Base-by-base conservation (phyloP, 306 rosid genomes). In the Lupinus albus region DNA sequence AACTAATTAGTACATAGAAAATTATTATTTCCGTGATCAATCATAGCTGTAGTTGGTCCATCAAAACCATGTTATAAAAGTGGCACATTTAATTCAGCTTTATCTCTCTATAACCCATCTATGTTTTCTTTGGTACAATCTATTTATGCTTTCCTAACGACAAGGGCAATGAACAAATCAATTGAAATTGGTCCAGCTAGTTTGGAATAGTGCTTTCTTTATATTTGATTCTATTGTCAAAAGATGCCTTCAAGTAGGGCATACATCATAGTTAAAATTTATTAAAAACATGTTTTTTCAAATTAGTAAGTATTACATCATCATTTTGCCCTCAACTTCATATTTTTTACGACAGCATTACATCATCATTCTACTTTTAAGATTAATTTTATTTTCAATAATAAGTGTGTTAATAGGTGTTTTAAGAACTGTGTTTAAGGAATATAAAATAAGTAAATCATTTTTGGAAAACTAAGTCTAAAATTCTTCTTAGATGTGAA, bases 1-100 rank as follows among this genome's bases (percentile, higher is more conserved):
- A 2, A 57, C 4, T 32, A 18, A 38, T 20, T 4, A 33, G 25
- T 60, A 14, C 32, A n/a, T 58, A 18, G 30, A 39, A 2, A 11
- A 53, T 61, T 21, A 67, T 45, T 35, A 25, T 32, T 64, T 42
- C 47, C 0, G 16, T 38, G 12, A 61, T 73, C 13, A 11, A 61
- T 73, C 11, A 47, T 61, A 28, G 33, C 11, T 49, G 64, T 63
- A 8, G 53, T 38, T 71, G 78, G 53, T 54, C 51, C 45, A 45
- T 44, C 78, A 80, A 77, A 58, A 52, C 72, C 75, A 60, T 10
- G 64, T 59, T 44, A 70, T 8, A 2, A 33, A 33, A 33, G 67
- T 56, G 52, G 63, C 71, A 64, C 79, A 12, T 53, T 17, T 10
- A 1, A 8, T 41, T 39, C 47, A 67, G 57, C 59, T 48, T 56